Evolutionary conservation across 306 rosid species (phyloP).

Genomic region (Canavalia gladiata): DNA sequence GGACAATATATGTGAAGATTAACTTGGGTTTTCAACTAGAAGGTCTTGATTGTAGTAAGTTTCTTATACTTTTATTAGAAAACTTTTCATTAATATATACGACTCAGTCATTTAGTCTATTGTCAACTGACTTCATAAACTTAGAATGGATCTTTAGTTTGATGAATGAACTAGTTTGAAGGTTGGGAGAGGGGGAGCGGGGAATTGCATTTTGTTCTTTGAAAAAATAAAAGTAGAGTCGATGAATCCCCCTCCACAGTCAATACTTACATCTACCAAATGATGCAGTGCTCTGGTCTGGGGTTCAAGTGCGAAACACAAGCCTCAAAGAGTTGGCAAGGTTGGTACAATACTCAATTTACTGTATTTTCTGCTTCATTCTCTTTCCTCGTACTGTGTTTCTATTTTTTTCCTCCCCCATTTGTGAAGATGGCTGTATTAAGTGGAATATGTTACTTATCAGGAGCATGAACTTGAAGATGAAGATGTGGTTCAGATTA

Average conservation of each 20-base stretch:
- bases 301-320: conserved; percentile 97
- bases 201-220: conserved; percentile 9
- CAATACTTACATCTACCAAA: conserved; percentile 43
- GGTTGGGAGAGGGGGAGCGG: not conserved
- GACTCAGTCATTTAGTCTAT: conserved; percentile 4
- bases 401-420: conserved; percentile 4
- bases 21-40: not conserved
- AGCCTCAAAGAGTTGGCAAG: conserved; percentile 99
- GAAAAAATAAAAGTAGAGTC: not conserved
- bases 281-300: conserved; percentile 90
- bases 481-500: conserved; percentile 97
- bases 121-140: not conserved
- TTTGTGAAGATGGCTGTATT: conserved; percentile 27
- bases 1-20: not conserved
- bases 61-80: not conserved
- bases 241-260: not conserved
- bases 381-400: conserved; percentile 5
- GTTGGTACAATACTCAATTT: conserved; percentile 49
- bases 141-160: conserved; percentile 3
- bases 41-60: not conserved
- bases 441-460: conserved; percentile 24
- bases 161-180: not conserved
- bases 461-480: conserved; percentile 97
- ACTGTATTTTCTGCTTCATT: conserved; percentile 20
- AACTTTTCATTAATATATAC: not conserved